Percentiles rank a stretch among this genome's conserved stretches.
phyloP scores from a whole-genome alignment of 2,329 filamentous ascomycete genomes.

The Diaporthe batatas region DNA sequence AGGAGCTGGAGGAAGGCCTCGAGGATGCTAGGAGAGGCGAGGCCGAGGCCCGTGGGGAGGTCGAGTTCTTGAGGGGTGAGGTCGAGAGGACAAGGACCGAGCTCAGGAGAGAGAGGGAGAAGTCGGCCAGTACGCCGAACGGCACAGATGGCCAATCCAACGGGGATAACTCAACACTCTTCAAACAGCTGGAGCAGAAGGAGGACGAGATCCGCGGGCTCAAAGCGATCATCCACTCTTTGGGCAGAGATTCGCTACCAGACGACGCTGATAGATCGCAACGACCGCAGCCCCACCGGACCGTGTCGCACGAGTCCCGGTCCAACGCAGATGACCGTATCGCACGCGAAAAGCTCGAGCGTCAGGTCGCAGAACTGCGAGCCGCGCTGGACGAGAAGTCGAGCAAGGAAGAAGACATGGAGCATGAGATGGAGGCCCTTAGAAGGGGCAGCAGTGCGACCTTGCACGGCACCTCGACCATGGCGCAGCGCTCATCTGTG shows the following conservation, averaged over 20 bases:
- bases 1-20: slow-evolving; percentile 95
- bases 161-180: slow-evolving; percentile 61
- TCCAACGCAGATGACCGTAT: slow-evolving; percentile 68
- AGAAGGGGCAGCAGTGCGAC: slow-evolving; percentile 58
- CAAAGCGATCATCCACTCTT: slow-evolving; percentile 96
- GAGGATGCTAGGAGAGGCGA: slow-evolving; percentile 95
- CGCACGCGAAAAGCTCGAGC: slow-evolving; percentile 78
- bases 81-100: slow-evolving; percentile 93
- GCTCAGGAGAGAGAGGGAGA: slow-evolving; percentile 88
- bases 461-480: slow-evolving; percentile 67
- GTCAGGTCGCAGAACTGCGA: slow-evolving; percentile 84
- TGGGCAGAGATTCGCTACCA: slow-evolving; percentile 81
- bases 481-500: slow-evolving; percentile 67
- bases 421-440: slow-evolving; percentile 82
- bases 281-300: slow-evolving; percentile 53
- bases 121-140: slow-evolving; percentile 74
- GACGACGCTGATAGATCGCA: slow-evolving; percentile 54
- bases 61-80: slow-evolving; percentile 94
- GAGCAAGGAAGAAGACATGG: slow-evolving; percentile 84
- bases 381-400: slow-evolving; percentile 79
- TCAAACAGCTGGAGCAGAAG: slow-evolving; percentile 89
- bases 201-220: slow-evolving; percentile 97
- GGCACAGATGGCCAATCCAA: slow-evolving; percentile 53
- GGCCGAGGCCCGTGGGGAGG: slow-evolving; percentile 93
- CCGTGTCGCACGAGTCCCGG: slow-evolving; percentile 56